Evolutionary conservation across 2,329 filamentous ascomycete species (phyloP).

Genomic region (Ceratocystis cacaofunesta): DNA sequence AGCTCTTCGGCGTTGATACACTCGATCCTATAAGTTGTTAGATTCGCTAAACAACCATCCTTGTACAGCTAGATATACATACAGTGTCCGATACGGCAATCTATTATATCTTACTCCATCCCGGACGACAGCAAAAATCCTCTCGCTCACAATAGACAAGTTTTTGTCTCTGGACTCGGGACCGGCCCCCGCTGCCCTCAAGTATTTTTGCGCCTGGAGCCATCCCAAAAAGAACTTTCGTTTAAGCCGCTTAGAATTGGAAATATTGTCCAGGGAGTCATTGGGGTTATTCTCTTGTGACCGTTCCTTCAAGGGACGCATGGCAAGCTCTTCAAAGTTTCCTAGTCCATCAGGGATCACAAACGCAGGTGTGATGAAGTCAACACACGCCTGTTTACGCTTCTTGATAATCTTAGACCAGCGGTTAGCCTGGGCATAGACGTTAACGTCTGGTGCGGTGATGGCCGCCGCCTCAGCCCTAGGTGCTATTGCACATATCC

Average conservation of each 20-base stretch:
- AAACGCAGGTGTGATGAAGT: constrained; percentile 23
- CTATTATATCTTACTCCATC: not conserved
- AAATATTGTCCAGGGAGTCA: not conserved
- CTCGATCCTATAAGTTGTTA: constrained; percentile 8
- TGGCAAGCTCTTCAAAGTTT: constrained; percentile 20
- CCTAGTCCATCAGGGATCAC: constrained; percentile 27
- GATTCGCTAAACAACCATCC: not conserved
- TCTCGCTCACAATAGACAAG: not conserved
- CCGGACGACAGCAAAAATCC: constrained; percentile 3
- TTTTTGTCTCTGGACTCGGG: not conserved
- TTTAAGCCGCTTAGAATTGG: constrained; percentile 4
- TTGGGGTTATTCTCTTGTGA: not conserved
- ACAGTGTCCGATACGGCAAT: constrained; percentile 12
- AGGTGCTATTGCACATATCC: constrained; percentile 23
- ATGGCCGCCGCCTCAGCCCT: constrained; percentile 7
- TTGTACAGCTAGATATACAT: not conserved
- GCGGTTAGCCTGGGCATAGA: constrained; percentile 8
- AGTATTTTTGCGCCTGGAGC: not conserved
- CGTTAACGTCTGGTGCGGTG: constrained; percentile 6
- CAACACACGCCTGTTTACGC: constrained; percentile 8
- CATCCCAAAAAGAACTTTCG: constrained; percentile 10
- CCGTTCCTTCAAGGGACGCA: constrained; percentile 8
- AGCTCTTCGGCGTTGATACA: not conserved
- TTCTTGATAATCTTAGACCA: constrained; percentile 12
- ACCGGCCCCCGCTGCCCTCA: not conserved